phyloP scores from a whole-genome alignment of 192 early-diverging fungal species.

The Backusella macrospora region DNA sequence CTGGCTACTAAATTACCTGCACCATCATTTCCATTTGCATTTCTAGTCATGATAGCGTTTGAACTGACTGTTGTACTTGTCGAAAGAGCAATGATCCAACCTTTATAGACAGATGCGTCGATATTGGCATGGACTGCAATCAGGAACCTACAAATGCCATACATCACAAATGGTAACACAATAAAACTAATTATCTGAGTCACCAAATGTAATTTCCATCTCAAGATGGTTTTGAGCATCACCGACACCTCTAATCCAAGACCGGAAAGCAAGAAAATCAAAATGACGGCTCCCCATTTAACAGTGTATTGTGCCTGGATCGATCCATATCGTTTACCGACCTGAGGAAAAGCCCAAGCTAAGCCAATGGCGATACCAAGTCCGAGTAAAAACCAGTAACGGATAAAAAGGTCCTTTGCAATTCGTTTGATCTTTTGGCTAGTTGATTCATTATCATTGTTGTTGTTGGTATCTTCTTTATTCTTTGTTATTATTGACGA shows the following conservation, averaged over 20 bases:
- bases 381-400: slow-evolving; percentile 66
- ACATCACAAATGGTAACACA: slow-evolving; percentile 59
- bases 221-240: slow-evolving; percentile 50
- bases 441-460: background rate
- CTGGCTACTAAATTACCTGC: slow-evolving; percentile 22
- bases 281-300: slow-evolving; percentile 60
- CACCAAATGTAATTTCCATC: slow-evolving; percentile 55
- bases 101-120: slow-evolving; percentile 53
- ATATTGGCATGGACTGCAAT: slow-evolving; percentile 49
- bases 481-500: background rate
- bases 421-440: background rate
- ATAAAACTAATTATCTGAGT: slow-evolving; percentile 60
- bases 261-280: slow-evolving; percentile 69
- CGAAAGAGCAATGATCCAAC: slow-evolving; percentile 60
- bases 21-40: slow-evolving; percentile 62
- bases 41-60: slow-evolving; percentile 72
- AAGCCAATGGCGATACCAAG: slow-evolving; percentile 61
- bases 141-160: slow-evolving; percentile 43
- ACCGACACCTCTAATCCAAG: slow-evolving; percentile 62
- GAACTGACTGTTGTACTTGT: slow-evolving; percentile 73
- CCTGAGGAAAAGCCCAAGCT: slow-evolving; percentile 60
- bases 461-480: background rate
- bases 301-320: slow-evolving; percentile 61
- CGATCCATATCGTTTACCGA: slow-evolving; percentile 55
- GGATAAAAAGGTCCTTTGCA: slow-evolving; percentile 49